A percentile compares a stretch with the other conserved stretches of the same genome.
Evolutionary conservation across 352 stramenopile species (phyloP).

Genomic region (Plasmopara viticola): DNA sequence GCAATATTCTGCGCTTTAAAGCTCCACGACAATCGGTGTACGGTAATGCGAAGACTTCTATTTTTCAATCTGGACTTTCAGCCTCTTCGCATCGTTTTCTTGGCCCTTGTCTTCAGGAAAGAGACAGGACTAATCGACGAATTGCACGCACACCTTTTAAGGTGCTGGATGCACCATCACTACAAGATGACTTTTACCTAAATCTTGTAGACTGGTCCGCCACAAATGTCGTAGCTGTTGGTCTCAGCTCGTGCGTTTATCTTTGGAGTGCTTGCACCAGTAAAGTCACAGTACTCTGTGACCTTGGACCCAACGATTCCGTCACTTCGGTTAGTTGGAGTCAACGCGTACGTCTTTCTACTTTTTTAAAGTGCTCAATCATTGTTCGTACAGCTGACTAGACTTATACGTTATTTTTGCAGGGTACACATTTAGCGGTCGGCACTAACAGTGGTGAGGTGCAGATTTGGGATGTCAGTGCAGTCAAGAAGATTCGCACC

Average conservation of each 20-base stretch:
- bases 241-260: constrained; percentile 91
- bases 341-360: constrained; percentile 47
- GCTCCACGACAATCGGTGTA: constrained; percentile 51
- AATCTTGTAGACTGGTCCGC: constrained; percentile 97
- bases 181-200: constrained; percentile 98
- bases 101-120: constrained; percentile 14
- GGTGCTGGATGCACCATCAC: constrained; percentile 93
- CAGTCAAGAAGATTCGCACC: constrained; percentile 84
- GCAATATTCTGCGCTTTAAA: constrained; percentile 76
- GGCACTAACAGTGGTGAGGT: constrained; percentile 92
- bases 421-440: constrained; percentile 89
- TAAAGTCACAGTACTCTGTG: constrained; percentile 93
- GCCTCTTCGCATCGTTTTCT: constrained; percentile 30
- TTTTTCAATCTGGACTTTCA: constrained; percentile 41
- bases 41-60: constrained; percentile 49
- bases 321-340: constrained; percentile 94
- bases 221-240: constrained; percentile 93
- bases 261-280: constrained; percentile 91
- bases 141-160: constrained; percentile 95
- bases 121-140: constrained; percentile 37
- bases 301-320: constrained; percentile 59
- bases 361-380: background rate
- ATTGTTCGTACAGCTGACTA: constrained; percentile 3
- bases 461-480: constrained; percentile 92
- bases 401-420: constrained; percentile 3